Base-by-base conservation (phyloP, 805 yeast species). In the Wickerhamiella spandovensis region DNA sequence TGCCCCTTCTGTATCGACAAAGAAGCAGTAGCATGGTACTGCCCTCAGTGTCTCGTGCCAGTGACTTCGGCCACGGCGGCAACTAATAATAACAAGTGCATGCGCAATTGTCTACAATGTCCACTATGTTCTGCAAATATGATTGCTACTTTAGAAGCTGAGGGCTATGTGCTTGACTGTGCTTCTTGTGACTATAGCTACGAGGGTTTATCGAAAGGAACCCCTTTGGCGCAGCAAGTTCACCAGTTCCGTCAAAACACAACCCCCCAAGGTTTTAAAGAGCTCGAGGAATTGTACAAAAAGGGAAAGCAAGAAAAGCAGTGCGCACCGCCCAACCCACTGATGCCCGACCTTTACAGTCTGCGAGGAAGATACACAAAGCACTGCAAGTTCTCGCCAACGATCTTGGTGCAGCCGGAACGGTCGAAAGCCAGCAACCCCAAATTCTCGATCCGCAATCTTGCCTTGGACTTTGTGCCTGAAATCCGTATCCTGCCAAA, bases 11-110 rank as follows among this genome's bases (percentile, higher is more conserved):
- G 73, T 50, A 60, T 66, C 1, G 62, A 58, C 17, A 57, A 55
- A 17, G 71, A 67, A 45, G 60, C 69, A 5, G 63, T 62, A 6
- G 50, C 60, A 25, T 51, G 62, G 49, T 69, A 49, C 53, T 69
- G 72, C 51, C 67, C 72, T 10, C 48, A 58, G 32, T 69, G 72
- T 50, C 51, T 67, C 25, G 56, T 58, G 48, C 67, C 64, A 20
- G 62, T 62, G 18, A 54, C 65, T 4, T 48, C 58, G 23, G 48
- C 56, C 6, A 47, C 56, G 5, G 66, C 67, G 2, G 51, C 53
- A n/a, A 47, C 49, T 7, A 48, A 51, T 9, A 48, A 55, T 18
- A 62, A 63, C 51, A 46, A 50, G 35, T 67, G 72, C 48, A 52
- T 58, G 37, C 56, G 71, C 23, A 63, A 63, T 55, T 67, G 72